Evolutionary conservation across 2,329 filamentous ascomycete genomes (phyloP), one percentile per base, ranked within the genome.

Genomic region (Microdochium paspali): DNA sequence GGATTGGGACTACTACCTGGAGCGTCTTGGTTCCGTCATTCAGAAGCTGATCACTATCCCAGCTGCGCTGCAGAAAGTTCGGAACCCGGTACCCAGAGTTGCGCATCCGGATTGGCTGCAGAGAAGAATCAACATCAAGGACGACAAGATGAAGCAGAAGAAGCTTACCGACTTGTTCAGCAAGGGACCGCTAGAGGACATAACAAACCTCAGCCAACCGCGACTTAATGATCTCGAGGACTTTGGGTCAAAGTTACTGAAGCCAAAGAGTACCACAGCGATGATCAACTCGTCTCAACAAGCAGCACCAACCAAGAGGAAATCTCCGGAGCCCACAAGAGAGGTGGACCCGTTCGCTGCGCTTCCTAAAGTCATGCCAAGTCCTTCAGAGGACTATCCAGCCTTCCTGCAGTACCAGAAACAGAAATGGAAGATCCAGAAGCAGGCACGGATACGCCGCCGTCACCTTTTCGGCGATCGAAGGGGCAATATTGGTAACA

Each of bases 11-110:
- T 99, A 99, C 66, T 99, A 99, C 62, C 75, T 90, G 2, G 94
- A 98, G 60, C 89, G 93, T 69, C 74, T 99, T 20, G 91, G 90
- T 1, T 97, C 91, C 0, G 93, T 98, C 47, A 94, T 99, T 46
- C 93, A 99, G 67, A 99, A 99, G 65, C 79, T 99, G 47, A 95
- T 99, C 61, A 98, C 94, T 1, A 99, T 99, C 55, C 93, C 93
- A 2, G 94, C 93, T 15, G 93, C 94, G 3, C 74, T 98, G 45
- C 93, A 98, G 63, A 97, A 95, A 67, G 78, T 98, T 47, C 80
- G 84, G 47, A 99, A 99, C 59, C 93, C 93, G 0, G 91, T 97
- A 1, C 94, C 93, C 13, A 78, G 94, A 54, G 89, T 99, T 12
- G 76, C 87, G 6, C 94, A 98, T 67, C 93, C 93, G 0, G 94